These are phyloP conservation scores for Blastomyces percursus DNA, from an alignment of 2,329 filamentous ascomycete genomes.

Conservation along the genomic window DNA sequence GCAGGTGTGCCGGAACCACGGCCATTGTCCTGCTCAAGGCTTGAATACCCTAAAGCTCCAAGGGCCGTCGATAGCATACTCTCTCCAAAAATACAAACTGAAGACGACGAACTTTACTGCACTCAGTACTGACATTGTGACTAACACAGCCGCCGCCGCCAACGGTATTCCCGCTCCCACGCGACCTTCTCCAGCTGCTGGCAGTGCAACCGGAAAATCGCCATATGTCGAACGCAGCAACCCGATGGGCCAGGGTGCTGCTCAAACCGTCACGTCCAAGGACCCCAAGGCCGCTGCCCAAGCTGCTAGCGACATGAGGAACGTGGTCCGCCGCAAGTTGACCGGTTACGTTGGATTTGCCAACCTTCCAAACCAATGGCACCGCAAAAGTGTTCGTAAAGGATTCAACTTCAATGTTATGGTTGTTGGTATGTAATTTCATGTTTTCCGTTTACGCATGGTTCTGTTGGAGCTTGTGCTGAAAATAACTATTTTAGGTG, in stretches of 20 bases:
- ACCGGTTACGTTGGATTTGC: slow-evolving; percentile 98
- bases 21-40: neutral
- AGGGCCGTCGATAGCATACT: slow-evolving; percentile 10
- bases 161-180: slow-evolving; percentile 19
- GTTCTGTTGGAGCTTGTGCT: neutral
- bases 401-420: slow-evolving; percentile 99
- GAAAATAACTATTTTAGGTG: slow-evolving; percentile 49
- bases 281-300: slow-evolving; percentile 49
- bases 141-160: slow-evolving; percentile 24
- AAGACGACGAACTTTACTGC: slow-evolving; percentile 11
- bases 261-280: slow-evolving; percentile 53
- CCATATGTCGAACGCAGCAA: slow-evolving; percentile 50
- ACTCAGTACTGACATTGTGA: slow-evolving; percentile 22
- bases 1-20: slow-evolving; percentile 4
- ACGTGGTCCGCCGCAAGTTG: slow-evolving; percentile 96
- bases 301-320: slow-evolving; percentile 62
- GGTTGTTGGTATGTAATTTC: slow-evolving; percentile 77
- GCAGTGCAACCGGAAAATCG: slow-evolving; percentile 41
- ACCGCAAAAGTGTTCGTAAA: slow-evolving; percentile 99
- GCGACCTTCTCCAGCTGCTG: slow-evolving; percentile 29
- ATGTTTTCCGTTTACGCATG: neutral
- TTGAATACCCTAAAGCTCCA: slow-evolving; percentile 10
- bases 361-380: slow-evolving; percentile 99
- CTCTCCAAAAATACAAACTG: slow-evolving; percentile 10
- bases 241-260: slow-evolving; percentile 42